phyloP scores from a whole-genome alignment of 176 grass and related monocot genomes.

The Pontederia crassipes region DNA sequence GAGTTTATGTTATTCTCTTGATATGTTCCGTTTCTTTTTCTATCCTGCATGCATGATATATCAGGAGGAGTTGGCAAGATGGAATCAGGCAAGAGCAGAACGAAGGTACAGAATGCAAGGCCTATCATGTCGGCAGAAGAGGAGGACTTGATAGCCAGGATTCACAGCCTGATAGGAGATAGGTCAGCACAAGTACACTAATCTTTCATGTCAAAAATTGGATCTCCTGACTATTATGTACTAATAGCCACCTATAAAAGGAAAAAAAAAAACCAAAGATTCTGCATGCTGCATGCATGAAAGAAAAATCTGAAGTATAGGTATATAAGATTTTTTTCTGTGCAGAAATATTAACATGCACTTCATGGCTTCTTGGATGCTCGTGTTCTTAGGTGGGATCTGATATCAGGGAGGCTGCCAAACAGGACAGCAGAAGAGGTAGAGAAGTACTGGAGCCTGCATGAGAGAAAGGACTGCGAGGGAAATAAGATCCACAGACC shows the following conservation, averaged over 20 bases:
- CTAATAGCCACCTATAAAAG: background rate
- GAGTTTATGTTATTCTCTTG: too few relatives aligned
- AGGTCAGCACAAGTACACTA: background rate
- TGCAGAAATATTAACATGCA: background rate
- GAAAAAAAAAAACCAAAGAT: background rate
- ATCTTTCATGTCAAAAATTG: background rate
- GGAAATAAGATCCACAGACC: background rate
- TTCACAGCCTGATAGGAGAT: background rate
- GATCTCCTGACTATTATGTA: background rate
- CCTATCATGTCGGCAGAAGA: background rate
- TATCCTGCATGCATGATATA: too few relatives aligned
- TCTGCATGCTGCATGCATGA: too few relatives aligned
- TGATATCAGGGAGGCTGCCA: background rate
- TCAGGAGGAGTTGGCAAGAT: too few relatives aligned
- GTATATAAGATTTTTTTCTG: background rate
- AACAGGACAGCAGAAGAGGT: background rate
- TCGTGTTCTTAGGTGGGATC: background rate
- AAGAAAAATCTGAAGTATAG: too few relatives aligned
- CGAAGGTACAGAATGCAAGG: background rate
- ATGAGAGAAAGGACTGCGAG: background rate
- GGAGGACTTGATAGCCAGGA: background rate
- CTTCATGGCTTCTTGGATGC: background rate
- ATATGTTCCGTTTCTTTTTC: too few relatives aligned
- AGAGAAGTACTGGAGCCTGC: background rate
- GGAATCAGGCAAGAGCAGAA: too few relatives aligned